Base-by-base conservation (phyloP, 495 filamentous ascomycete genomes). In the Aspergillus asperescens region DNA sequence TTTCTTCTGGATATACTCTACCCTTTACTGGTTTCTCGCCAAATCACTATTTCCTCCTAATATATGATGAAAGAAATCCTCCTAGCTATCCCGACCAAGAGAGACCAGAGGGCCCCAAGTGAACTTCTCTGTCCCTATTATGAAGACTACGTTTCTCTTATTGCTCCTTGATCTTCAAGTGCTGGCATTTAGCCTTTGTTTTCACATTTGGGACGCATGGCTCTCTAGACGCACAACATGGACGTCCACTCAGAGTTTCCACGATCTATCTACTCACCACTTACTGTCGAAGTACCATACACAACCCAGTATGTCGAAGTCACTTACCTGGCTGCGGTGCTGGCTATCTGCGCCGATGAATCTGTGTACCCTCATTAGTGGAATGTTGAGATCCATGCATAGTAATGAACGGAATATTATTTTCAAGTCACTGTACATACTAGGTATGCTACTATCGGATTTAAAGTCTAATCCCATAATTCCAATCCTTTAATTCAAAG, bases 121-220 rank as follows among this genome's bases (percentile, higher is more conserved):
- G 19, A 22, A 32, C 47, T 19, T 45, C 9, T 31, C 19, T 32
- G 9, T 15, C 25, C 18, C 7, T 15, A 1, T 49, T 9, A 38
- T 41, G 18, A 50, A 25, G 18, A n/a, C 16, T 28, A 12, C 27
- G 18, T 18, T 40, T 19, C 20, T 4, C 40, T 24, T 32, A 7
- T 29, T 50, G 16, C 1, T 41, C 22, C 38, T 22, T 50, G 7
- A 9, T 35, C 49, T n/a, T 52, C 49, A 44, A 52, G 39, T 52
- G 39, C 50, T 52, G 50, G 50, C 50, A 52, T 52, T 52, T 44
- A 39, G 44, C 44, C 15, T 24, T 23, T 24, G 7, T 19, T 37
- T 1, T 13, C n/a, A 37, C 13, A 34, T 10, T 5, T 18, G 3
- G 19, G 15, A 15, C 34, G 8, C 34, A 10, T 27, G 9, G 2